Evolutionary conservation across 768 basidiomycete genomes (phyloP).

Genomic region (Pholiota molesta): DNA sequence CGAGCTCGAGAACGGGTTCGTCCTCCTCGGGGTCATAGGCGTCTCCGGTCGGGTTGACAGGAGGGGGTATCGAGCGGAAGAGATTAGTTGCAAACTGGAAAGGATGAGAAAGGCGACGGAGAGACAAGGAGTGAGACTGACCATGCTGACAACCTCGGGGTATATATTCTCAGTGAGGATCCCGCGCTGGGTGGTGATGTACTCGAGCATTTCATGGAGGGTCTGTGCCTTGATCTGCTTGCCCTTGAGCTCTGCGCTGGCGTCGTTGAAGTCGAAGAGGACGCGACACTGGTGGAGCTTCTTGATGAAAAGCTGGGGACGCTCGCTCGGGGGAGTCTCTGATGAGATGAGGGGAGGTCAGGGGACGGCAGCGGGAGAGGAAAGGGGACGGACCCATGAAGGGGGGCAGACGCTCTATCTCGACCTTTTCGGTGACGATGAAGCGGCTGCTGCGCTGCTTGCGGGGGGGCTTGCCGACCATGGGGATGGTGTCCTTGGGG

Average conservation of each 20-base stretch:
- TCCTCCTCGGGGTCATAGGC: conserved; percentile 99
- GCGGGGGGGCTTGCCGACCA: conserved; percentile 93
- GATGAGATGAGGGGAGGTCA: conserved; percentile 21
- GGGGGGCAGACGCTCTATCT: conserved; percentile 91
- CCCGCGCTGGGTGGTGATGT: conserved; percentile 94
- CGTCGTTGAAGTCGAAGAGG: conserved; percentile 98
- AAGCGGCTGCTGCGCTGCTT: conserved; percentile 98
- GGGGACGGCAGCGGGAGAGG: conserved; percentile 5
- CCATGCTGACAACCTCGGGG: conserved; percentile 99
- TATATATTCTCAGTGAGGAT: conserved; percentile 97
- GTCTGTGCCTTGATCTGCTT: conserved; percentile 99
- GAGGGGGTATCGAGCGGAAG: conserved; percentile 99
- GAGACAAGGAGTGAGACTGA: conserved; percentile 38
- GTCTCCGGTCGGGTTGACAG: conserved; percentile 97
- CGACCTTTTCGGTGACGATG: conserved; percentile 93
- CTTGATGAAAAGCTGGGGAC: conserved; percentile 88
- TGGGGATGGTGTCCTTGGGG: conserved; percentile 96
- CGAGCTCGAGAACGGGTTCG: conserved; percentile 97
- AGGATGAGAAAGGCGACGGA: conserved; percentile 15
- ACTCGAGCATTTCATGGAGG: conserved; percentile 97
- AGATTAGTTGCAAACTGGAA: conserved; percentile 94
- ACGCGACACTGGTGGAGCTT: conserved; percentile 97
- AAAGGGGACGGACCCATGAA: conserved; percentile 70
- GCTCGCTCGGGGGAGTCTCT: conserved; percentile 91
- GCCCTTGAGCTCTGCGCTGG: conserved; percentile 91